phyloP scores from a whole-genome alignment of 2,329 filamentous ascomycete species.

The Apiospora arundinis region DNA sequence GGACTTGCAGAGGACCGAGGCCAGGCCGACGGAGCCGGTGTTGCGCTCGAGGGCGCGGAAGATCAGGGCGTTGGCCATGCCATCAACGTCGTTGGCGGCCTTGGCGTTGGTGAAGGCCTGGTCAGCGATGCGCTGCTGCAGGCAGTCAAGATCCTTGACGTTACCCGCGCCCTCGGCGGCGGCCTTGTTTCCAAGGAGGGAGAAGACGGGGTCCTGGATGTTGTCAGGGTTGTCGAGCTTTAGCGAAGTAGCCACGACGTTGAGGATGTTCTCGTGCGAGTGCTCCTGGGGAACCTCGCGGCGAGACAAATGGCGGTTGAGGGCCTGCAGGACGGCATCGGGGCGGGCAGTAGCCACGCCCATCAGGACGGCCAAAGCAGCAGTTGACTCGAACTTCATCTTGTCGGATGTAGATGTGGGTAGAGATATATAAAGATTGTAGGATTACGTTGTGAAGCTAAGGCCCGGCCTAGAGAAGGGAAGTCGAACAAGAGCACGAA shows the following conservation, averaged over 20 bases:
- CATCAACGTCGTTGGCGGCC: constrained; percentile 55
- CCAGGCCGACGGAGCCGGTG: constrained; percentile 61
- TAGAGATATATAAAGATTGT: constrained; percentile 10
- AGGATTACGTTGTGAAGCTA: constrained; percentile 25
- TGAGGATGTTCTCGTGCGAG: constrained; percentile 41
- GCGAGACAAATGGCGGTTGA: constrained; percentile 25
- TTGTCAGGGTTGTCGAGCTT: constrained; percentile 42
- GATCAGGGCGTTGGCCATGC: constrained; percentile 60
- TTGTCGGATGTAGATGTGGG: constrained; percentile 31
- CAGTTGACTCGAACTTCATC: constrained; percentile 41
- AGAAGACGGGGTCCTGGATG: constrained; percentile 40
- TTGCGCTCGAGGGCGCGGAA: constrained; percentile 67
- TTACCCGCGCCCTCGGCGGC: constrained; percentile 50
- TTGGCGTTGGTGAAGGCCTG: constrained; percentile 68
- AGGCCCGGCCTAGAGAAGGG: constrained; percentile 37
- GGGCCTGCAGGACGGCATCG: constrained; percentile 32
- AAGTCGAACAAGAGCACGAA: constrained; percentile 29
- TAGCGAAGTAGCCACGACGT: constrained; percentile 35
- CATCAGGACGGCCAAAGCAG: constrained; percentile 38
- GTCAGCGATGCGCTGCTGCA: constrained; percentile 58
- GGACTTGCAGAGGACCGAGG: constrained; percentile 61
- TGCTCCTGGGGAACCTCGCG: constrained; percentile 44
- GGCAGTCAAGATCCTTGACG: constrained; percentile 50
- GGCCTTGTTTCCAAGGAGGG: constrained; percentile 52
- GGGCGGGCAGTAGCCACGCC: constrained; percentile 41